Percentiles rank a stretch among this genome's conserved stretches.
Evolutionary conservation across 108 stramenopile genomes (phyloP).

Genomic region (Asterionellopsis glacialis): DNA sequence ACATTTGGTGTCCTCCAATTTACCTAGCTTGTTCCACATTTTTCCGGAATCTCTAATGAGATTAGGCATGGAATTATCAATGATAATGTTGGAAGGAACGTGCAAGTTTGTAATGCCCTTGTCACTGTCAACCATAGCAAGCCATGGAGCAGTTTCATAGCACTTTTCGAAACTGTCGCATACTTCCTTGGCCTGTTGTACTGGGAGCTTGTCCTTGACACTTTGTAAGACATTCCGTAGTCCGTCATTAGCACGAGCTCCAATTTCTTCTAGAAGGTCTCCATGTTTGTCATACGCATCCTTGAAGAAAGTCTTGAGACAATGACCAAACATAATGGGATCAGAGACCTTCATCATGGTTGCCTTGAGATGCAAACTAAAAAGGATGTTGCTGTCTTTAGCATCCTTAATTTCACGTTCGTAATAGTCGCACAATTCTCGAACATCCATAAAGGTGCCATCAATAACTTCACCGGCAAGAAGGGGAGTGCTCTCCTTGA

Average conservation of each 20-base stretch:
- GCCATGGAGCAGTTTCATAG: constrained; percentile 50
- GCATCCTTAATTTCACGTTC: constrained; percentile 53
- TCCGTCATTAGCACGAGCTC: constrained; percentile 61
- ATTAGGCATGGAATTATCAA: constrained; percentile 63
- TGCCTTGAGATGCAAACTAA: constrained; percentile 60
- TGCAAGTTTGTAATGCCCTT: constrained; percentile 70
- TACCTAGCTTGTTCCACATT: constrained; percentile 72
- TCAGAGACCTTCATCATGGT: constrained; percentile 75
- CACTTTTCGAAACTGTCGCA: constrained; percentile 45
- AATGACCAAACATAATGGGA: constrained; percentile 66
- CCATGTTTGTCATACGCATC: constrained; percentile 59
- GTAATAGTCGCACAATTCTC: constrained; percentile 37
- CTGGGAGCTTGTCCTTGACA: constrained; percentile 30
- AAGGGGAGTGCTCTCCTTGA: constrained; percentile 47
- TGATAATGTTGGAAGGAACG: constrained; percentile 62
- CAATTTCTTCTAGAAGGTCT: constrained; percentile 36
- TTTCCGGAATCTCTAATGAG: constrained; percentile 55
- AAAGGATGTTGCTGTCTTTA: constrained; percentile 41
- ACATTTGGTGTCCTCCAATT: constrained; percentile 66
- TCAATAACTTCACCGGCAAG: constrained; percentile 62
- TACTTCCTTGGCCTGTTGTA: constrained; percentile 34
- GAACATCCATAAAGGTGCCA: constrained; percentile 35
- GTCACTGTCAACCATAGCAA: constrained; percentile 64
- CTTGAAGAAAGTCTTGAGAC: constrained; percentile 55
- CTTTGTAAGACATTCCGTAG: constrained; percentile 41